Conservation (phyloP, 768 basidiomycete genomes). For the Podaxis pistillaris region DNA sequence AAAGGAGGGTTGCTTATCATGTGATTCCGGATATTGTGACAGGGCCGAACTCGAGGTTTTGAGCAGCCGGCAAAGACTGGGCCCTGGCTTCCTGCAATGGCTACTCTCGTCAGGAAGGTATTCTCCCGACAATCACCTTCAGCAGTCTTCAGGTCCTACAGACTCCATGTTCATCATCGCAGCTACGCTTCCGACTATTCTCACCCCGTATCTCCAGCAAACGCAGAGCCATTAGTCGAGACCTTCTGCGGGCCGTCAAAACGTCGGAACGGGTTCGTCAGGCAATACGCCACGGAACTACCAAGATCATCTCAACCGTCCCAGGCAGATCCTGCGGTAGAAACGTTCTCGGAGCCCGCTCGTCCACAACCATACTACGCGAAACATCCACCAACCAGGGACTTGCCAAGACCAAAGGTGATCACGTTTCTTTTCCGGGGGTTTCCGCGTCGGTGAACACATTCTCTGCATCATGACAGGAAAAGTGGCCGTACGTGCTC, state of each 20-base stretch:
- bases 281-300: conserved; percentile 16
- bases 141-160: neutral
- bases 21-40: conserved; percentile 12
- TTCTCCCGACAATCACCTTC: neutral
- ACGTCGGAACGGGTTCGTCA: conserved; percentile 2
- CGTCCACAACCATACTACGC: conserved; percentile 14
- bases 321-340: conserved; percentile 23
- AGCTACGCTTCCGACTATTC: neutral
- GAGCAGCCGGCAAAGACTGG: neutral
- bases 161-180: neutral
- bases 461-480: conserved; percentile 24
- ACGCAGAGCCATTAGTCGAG: conserved; percentile 4
- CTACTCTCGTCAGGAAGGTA: neutral
- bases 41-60: neutral
- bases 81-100: neutral
- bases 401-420: conserved; percentile 37
- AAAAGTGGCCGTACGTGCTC: conserved; percentile 59
- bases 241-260: conserved; percentile 11
- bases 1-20: neutral
- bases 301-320: conserved; percentile 11
- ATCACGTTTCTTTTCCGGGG: neutral
- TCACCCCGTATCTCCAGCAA: neutral
- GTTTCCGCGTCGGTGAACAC: neutral
- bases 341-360: conserved; percentile 15
- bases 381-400: conserved; percentile 23